These are phyloP conservation scores for Herpetospermum pedunculosum DNA, from an alignment of 306 rosid species.

Conservation along the genomic window DNA sequence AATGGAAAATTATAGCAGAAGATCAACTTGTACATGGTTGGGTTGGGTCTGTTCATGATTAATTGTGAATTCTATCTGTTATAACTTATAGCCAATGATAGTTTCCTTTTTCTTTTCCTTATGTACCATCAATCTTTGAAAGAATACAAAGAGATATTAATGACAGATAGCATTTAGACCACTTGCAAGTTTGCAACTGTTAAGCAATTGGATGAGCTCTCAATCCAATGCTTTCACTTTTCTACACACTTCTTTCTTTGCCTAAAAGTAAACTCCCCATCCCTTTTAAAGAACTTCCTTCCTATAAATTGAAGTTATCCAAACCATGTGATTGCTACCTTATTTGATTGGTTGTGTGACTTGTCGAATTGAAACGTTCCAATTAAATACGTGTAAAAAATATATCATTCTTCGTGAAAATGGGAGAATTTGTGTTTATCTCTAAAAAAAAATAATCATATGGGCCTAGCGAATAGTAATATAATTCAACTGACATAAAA, in stretches of 20 bases:
- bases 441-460: neutral
- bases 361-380: neutral
- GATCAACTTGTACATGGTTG: neutral
- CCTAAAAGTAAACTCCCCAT: neutral
- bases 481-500: too few species aligned
- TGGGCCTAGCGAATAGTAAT: too few species aligned
- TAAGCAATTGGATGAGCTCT: neutral
- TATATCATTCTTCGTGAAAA: neutral
- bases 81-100: neutral
- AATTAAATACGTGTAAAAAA: neutral
- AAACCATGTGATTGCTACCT: neutral
- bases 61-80: neutral
- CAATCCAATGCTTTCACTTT: neutral
- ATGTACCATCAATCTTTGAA: neutral
- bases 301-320: constrained; percentile 3
- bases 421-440: neutral
- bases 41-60: neutral
- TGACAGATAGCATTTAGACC: neutral
- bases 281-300: neutral
- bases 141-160: neutral
- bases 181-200: neutral
- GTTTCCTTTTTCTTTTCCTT: neutral
- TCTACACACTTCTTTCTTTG: neutral
- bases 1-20: neutral
- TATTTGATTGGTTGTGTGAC: neutral